Base-by-base conservation (phyloP, 345 rosid species). In the Anastatica hierochuntica region DNA sequence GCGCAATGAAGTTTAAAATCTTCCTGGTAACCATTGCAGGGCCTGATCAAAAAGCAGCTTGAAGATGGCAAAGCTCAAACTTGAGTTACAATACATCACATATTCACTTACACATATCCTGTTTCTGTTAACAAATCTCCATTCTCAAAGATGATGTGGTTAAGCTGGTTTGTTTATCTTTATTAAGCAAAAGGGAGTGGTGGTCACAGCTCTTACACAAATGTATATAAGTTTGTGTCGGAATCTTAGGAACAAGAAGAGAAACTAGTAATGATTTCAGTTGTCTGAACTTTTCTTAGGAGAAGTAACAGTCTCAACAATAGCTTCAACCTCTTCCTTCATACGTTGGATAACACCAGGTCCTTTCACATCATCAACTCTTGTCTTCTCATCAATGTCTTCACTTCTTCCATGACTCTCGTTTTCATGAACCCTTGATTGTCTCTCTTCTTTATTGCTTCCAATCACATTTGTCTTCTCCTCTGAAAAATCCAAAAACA, bases 351-450 rank as follows among this genome's bases (percentile, higher is more conserved):
- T 34, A 16, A 78, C 73, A 62, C 73, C 66, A 9, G 83, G 83
- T 21, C 71, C 83, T 74, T 71, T 78, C 47, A 76, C 76, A 43
- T 71, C 73, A n/a, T 68, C 76, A 0, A 60, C 60, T 7, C 58
- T 53, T 6, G 80, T 78, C 63, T 38, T 52, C 50, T 73, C 78
- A 18, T 71, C 69, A 17, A 78, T 78, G 72, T 78, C 76, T 23
- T 76, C 75, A 57, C 78, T 78, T 46, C 16, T 76, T 51, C 80
- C 80, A 52, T 76, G 80, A 2, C 78, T 73, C 54, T 78, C 78
- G 8, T 73, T 68, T 38, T 67, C 63, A 56, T 75, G 75, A 42
- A 54, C 12, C 53, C 11, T 55, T 3, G 74, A 61, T 15, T 69
- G 37, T 7, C 53, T 55, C 74, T 77, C 75, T 56, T 72, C 80